phyloP scores from a whole-genome alignment of 768 basidiomycete species.

The Serpula lacrymans region DNA sequence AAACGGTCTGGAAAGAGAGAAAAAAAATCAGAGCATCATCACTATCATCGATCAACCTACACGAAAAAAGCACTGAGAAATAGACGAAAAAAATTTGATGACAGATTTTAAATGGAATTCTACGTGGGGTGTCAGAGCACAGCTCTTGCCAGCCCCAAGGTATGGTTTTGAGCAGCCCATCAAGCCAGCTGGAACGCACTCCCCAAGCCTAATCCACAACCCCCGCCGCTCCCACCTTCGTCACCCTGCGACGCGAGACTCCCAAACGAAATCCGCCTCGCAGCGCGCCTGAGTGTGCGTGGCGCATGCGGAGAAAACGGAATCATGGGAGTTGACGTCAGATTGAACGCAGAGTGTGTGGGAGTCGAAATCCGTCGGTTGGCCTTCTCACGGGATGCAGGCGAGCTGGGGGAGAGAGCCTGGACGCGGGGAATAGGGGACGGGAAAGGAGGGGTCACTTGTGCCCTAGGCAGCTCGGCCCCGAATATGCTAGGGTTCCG shows the following conservation, averaged over 20 bases:
- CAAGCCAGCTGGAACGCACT: slow-evolving; percentile 71
- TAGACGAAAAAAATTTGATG: neutral
- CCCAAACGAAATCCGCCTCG: slow-evolving; percentile 66
- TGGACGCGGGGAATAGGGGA: slow-evolving; percentile 30
- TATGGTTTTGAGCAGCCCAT: no score
- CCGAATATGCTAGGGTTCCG: slow-evolving; percentile 69
- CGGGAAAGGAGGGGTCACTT: slow-evolving; percentile 28
- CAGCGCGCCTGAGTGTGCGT: slow-evolving; percentile 32
- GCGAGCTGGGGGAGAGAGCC: slow-evolving; percentile 4
- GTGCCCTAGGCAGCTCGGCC: slow-evolving; percentile 53
- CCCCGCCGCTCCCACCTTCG: slow-evolving; percentile 32
- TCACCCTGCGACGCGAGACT: slow-evolving; percentile 32
- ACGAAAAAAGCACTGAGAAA: neutral
- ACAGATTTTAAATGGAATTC: neutral
- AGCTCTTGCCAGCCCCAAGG: neutral
- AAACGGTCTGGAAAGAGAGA: neutral
- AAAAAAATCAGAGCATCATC: neutral
- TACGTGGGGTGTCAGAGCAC: neutral
- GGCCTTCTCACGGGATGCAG: slow-evolving; percentile 16
- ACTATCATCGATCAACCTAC: neutral
- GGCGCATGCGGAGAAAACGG: slow-evolving; percentile 15
- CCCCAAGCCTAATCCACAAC: slow-evolving; percentile 43
- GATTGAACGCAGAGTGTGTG: slow-evolving; percentile 9
- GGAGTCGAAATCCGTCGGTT: slow-evolving; percentile 11
- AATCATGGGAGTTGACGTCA: slow-evolving; percentile 6